phyloP scores from a whole-genome alignment of 768 basidiomycete species.

The Tylopilus felleus region DNA sequence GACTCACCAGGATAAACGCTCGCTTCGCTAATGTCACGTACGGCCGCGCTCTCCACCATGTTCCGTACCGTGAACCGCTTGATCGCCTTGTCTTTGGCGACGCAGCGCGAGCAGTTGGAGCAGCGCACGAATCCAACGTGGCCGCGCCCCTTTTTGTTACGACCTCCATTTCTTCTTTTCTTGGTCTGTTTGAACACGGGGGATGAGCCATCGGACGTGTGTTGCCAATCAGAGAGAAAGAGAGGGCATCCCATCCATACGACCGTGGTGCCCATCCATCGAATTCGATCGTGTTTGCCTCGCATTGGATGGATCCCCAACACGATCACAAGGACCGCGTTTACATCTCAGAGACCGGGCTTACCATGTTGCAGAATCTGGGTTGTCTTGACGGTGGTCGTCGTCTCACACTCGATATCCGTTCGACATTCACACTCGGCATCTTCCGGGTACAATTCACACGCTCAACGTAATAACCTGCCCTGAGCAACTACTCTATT shows the following conservation, averaged over 20 bases:
- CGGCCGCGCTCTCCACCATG: conserved; percentile 99
- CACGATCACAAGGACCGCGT: background rate
- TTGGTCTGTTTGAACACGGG: conserved; percentile 62
- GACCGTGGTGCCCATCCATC: conserved; percentile 6
- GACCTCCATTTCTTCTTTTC: conserved; percentile 98
- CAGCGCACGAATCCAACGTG: conserved; percentile 94
- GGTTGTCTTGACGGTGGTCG: conserved; percentile 23
- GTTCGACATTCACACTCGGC: conserved; percentile 15
- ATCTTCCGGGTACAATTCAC: conserved; percentile 19
- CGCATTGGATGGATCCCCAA: background rate
- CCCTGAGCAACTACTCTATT: conserved; percentile 17
- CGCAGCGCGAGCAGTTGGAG: conserved; percentile 99
- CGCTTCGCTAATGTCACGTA: conserved; percentile 95
- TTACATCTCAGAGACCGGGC: conserved; percentile 6
- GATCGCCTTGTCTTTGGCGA: conserved; percentile 99
- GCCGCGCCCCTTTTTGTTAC: conserved; percentile 99
- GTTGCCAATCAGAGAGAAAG: background rate
- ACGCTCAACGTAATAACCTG: conserved; percentile 21
- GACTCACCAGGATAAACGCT: conserved; percentile 79
- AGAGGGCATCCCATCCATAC: conserved; percentile 9
- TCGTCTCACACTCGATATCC: conserved; percentile 11
- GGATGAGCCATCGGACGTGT: conserved; percentile 6
- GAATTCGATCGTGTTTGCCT: background rate
- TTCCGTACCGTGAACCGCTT: conserved; percentile 99
- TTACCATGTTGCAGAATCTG: conserved; percentile 30